Conservation (phyloP, 2,329 filamentous ascomycete genomes). For the Pseudogymnoascus sp. region DNA sequence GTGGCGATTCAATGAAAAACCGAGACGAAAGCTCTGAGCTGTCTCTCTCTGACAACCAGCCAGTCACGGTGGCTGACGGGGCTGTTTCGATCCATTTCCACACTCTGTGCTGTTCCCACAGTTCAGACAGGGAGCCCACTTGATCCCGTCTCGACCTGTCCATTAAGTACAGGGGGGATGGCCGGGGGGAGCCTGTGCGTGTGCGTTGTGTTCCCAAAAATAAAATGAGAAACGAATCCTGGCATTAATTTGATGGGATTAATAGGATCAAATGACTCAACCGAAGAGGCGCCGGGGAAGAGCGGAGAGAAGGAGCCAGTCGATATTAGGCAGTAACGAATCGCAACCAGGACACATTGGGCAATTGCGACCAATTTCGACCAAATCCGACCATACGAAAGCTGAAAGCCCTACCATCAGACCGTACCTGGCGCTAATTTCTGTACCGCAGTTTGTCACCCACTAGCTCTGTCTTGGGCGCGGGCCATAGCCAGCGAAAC, state of each 20-base stretch:
- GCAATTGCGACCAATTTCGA: neutral
- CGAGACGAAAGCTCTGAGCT: neutral
- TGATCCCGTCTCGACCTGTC: neutral
- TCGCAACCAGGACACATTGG: neutral
- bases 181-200: neutral
- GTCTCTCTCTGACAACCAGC: neutral
- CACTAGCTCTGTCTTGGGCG: neutral
- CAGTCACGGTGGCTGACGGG: neutral
- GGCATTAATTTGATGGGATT: neutral
- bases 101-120: neutral
- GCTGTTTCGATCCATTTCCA: slow-evolving; percentile 1
- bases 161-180: neutral
- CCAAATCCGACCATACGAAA: neutral
- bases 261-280: neutral
- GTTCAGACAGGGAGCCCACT: neutral
- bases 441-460: neutral
- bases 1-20: neutral
- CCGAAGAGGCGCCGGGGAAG: neutral
- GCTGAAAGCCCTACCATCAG: neutral
- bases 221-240: neutral
- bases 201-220: neutral
- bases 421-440: neutral
- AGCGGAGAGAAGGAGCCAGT: neutral
- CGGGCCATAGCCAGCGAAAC: neutral
- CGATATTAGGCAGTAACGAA: neutral